phyloP scores from a whole-genome alignment of 495 filamentous ascomycete species.

The Schizothecium vesticola region DNA sequence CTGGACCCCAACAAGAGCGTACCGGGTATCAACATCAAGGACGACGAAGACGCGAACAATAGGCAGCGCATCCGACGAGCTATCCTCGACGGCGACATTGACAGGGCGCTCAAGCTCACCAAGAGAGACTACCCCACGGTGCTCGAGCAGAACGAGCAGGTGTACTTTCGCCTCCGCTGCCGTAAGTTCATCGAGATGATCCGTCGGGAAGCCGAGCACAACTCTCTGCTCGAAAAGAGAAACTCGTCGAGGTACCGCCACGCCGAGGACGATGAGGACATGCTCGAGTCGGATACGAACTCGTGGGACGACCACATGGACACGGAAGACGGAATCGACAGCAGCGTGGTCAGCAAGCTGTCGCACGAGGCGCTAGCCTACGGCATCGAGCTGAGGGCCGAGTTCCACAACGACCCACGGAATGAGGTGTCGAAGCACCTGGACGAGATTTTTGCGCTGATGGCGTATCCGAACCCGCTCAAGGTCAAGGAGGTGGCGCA shows the following conservation, averaged over 20 bases:
- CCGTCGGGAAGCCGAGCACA: slow-evolving; percentile 66
- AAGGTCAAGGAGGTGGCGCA: slow-evolving; percentile 70
- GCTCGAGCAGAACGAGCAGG: slow-evolving; percentile 75
- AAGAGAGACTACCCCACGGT: slow-evolving; percentile 74
- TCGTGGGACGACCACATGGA: slow-evolving; percentile 40
- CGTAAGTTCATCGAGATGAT: slow-evolving; percentile 97
- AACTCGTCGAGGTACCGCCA: slow-evolving; percentile 14
- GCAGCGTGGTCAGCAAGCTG: slow-evolving; percentile 48
- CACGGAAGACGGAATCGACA: slow-evolving; percentile 44
- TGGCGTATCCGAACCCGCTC: slow-evolving; percentile 79
- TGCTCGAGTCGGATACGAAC: slow-evolving; percentile 50
- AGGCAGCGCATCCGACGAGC: slow-evolving; percentile 86
- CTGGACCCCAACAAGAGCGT: slow-evolving; percentile 48
- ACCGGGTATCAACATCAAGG: slow-evolving; percentile 65
- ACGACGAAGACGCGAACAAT: slow-evolving; percentile 71
- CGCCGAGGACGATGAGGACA: slow-evolving; percentile 64
- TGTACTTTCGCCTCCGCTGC: slow-evolving; percentile 85
- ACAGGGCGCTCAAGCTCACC: slow-evolving; percentile 78
- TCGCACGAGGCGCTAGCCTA: slow-evolving; percentile 67
- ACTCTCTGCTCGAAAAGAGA: slow-evolving; percentile 39
- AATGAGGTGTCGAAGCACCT: slow-evolving; percentile 67
- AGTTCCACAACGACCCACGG: slow-evolving; percentile 67
- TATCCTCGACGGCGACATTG: slow-evolving; percentile 90
- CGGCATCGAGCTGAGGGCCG: slow-evolving; percentile 68
- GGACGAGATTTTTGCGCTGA: slow-evolving; percentile 79